These are phyloP conservation scores for Globisporangium middletonii DNA, from an alignment of 352 stramenopile species.

Conservation along the genomic window DNA sequence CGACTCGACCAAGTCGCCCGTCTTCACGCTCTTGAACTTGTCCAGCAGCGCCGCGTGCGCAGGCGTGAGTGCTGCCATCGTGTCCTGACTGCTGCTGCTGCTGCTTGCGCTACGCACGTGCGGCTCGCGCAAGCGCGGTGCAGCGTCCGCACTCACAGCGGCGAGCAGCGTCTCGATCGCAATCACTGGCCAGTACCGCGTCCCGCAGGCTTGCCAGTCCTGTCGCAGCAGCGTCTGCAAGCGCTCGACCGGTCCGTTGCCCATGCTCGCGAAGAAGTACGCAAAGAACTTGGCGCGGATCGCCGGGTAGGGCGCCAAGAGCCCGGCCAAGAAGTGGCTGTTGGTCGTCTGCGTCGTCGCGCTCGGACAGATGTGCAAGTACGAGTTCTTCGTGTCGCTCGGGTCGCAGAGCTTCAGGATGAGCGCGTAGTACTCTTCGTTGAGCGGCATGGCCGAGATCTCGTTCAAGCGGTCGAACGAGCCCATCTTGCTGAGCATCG, in stretches of 20 bases:
- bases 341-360: constrained; percentile 59
- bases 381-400: constrained; percentile 56
- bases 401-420: constrained; percentile 73
- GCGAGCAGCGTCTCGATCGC: constrained; percentile 69
- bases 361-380: constrained; percentile 64
- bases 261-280: constrained; percentile 50
- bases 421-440: constrained; percentile 74
- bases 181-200: constrained; percentile 79
- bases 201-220: constrained; percentile 84
- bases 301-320: constrained; percentile 63
- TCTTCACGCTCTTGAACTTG: constrained; percentile 22
- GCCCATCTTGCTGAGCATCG: constrained; percentile 80
- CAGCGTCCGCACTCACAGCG: constrained; percentile 22
- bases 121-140: constrained; percentile 10
- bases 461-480: constrained; percentile 84
- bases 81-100: not conserved
- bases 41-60: constrained; percentile 19
- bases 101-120: not conserved
- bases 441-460: constrained; percentile 74
- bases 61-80: not conserved
- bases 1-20: constrained; percentile 37
- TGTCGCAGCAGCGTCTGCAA: constrained; percentile 72
- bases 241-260: constrained; percentile 33
- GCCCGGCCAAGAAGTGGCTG: constrained; percentile 71
- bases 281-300: constrained; percentile 69